A percentile compares a stretch with the other conserved stretches of the same genome.
These are phyloP conservation scores for Cladorrhinum sp. DNA, from an alignment of 2,329 filamentous ascomycete species.

Conservation along the genomic window DNA sequence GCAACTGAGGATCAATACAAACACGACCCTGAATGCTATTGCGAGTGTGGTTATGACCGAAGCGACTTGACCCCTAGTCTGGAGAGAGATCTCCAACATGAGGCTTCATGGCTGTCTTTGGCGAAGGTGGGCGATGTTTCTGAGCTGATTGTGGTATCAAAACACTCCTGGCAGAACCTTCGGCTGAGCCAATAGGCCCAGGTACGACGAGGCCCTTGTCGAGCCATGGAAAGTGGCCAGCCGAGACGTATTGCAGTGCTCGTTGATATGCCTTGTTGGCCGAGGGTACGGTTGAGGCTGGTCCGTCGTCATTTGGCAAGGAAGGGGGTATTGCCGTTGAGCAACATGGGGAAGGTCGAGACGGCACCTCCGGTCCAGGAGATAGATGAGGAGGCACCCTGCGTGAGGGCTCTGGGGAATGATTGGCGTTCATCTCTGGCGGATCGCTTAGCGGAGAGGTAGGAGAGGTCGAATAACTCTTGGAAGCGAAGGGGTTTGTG, in stretches of 20 bases:
- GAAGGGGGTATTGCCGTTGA: constrained; percentile 4
- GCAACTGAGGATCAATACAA: constrained; percentile 33
- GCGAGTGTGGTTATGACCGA: neutral
- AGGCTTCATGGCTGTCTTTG: neutral
- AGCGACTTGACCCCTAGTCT: neutral
- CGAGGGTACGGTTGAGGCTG: neutral
- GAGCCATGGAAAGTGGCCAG: constrained; percentile 16
- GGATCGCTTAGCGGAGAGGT: neutral
- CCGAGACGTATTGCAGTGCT: constrained; percentile 17
- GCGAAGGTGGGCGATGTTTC: constrained; percentile 1
- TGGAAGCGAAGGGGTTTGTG: neutral
- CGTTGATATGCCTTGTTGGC: constrained; percentile 11
- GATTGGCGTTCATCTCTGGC: constrained; percentile 12
- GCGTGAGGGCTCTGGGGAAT: constrained; percentile 1
- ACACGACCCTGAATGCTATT: constrained; percentile 27
- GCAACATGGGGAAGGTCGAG: neutral
- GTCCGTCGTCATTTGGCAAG: constrained; percentile 2
- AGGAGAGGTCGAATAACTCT: neutral
- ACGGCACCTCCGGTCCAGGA: neutral
- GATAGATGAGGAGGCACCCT: neutral
- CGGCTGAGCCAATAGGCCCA: neutral
- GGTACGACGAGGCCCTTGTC: constrained; percentile 4
- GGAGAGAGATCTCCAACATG: neutral
- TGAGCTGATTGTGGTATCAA: neutral
- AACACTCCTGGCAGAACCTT: constrained; percentile 3